Percentiles rank a stretch among this genome's conserved stretches.
Evolutionary conservation across 257 asterid species (phyloP).

Genomic region (Solanum chiquidenum): DNA sequence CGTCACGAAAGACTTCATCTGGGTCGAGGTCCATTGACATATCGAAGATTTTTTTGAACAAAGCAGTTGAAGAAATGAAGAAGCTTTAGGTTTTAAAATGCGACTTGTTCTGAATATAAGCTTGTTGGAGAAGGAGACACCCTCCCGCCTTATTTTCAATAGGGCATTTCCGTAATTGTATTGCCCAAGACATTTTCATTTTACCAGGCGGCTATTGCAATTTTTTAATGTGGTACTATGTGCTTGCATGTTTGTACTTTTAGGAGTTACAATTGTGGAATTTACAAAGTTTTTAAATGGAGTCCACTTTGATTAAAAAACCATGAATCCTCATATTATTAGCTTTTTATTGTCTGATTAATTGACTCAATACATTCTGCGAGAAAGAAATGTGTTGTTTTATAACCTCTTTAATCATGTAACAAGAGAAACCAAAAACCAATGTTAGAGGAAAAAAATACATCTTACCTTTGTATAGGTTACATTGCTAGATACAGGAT

Average conservation of each 20-base stretch:
- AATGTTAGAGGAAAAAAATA: background rate
- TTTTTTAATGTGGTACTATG: background rate
- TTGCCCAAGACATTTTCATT: background rate
- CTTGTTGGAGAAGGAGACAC: background rate
- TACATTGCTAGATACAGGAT: background rate
- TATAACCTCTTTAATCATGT: background rate
- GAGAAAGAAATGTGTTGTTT: background rate
- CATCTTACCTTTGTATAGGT: background rate
- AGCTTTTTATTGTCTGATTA: background rate
- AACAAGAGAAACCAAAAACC: background rate
- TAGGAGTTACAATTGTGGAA: background rate
- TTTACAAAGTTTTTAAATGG: background rate
- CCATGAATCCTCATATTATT: background rate
- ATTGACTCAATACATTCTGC: background rate
- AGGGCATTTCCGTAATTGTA: background rate
- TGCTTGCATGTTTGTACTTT: background rate
- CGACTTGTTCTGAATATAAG: background rate
- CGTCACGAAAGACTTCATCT: conserved; percentile 85
- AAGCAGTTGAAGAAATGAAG: background rate
- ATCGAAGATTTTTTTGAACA: background rate
- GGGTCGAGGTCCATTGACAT: conserved; percentile 74
- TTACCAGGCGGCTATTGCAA: background rate
- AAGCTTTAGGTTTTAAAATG: background rate
- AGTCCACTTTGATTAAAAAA: background rate
- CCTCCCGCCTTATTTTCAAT: background rate